Evolutionary conservation across 2,329 filamentous ascomycete species (phyloP).

Genomic region (Metarhizium guizhouense): DNA sequence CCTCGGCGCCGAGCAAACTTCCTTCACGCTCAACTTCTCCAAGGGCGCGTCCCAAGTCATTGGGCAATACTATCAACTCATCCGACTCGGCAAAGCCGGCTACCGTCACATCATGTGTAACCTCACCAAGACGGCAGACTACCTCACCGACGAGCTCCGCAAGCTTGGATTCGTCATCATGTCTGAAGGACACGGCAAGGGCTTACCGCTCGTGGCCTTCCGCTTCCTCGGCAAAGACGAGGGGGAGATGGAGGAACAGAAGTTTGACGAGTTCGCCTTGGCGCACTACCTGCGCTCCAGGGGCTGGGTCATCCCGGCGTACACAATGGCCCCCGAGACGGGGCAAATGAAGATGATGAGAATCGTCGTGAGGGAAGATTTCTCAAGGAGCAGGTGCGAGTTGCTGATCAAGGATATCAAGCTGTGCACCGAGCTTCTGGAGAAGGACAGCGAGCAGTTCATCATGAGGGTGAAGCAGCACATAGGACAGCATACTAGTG

Average conservation of each 20-base stretch:
- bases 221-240: constrained; percentile 54
- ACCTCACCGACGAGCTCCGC: constrained; percentile 66
- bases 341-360: constrained; percentile 81
- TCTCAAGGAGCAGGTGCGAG: constrained; percentile 74
- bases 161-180: constrained; percentile 79
- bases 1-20: constrained; percentile 87
- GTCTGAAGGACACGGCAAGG: constrained; percentile 67
- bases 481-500: background rate
- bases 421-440: constrained; percentile 61
- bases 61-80: constrained; percentile 95
- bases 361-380: constrained; percentile 88
- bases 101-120: constrained; percentile 94
- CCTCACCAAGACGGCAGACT: constrained; percentile 81
- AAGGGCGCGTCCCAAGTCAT: constrained; percentile 93
- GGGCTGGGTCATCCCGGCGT: constrained; percentile 90
- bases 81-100: constrained; percentile 85
- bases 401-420: constrained; percentile 70
- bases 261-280: constrained; percentile 67
- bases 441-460: constrained; percentile 57
- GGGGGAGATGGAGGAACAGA: constrained; percentile 37
- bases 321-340: constrained; percentile 92
- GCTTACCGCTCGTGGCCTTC: constrained; percentile 86
- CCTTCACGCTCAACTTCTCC: constrained; percentile 95
- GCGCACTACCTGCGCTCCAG: constrained; percentile 80
- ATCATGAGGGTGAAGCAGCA: constrained; percentile 34